Percentiles rank a stretch among this genome's conserved stretches.
Evolutionary conservation across 1,139 yeast genomes (phyloP).

Genomic region (Lodderomyces metapsilosis): DNA sequence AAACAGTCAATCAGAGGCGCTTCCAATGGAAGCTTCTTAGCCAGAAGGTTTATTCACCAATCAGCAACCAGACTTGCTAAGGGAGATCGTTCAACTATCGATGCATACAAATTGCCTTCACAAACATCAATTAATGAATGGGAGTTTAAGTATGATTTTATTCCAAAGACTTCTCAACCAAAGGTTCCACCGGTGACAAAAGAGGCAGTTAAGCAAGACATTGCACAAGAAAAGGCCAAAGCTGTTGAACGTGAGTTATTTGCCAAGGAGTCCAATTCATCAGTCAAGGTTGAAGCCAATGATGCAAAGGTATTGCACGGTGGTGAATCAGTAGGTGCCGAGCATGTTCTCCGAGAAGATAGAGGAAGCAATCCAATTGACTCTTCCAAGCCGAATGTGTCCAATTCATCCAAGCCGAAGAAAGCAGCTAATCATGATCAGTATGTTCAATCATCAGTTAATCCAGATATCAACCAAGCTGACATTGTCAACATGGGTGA

Average conservation of each 20-base stretch:
- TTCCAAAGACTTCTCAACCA: constrained; percentile 44
- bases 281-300: constrained; percentile 48
- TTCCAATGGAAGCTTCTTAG: constrained; percentile 10
- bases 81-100: constrained; percentile 47
- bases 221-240: constrained; percentile 42
- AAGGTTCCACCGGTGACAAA: constrained; percentile 53
- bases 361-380: constrained; percentile 31
- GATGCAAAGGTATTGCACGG: constrained; percentile 44
- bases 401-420: constrained; percentile 16
- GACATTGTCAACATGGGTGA: constrained; percentile 41
- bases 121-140: constrained; percentile 49
- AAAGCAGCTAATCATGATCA: constrained; percentile 44
- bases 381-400: constrained; percentile 15
- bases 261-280: constrained; percentile 33
- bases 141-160: constrained; percentile 53
- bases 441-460: constrained; percentile 42
- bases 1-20: constrained; percentile 17
- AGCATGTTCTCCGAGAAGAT: constrained; percentile 42
- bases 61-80: constrained; percentile 25
- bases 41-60: constrained; percentile 7
- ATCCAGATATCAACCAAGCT: constrained; percentile 41
- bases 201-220: constrained; percentile 51
- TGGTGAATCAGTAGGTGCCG: constrained; percentile 40
- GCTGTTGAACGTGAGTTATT: constrained; percentile 43
- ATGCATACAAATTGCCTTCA: constrained; percentile 44